Evolutionary conservation across 2,329 filamentous ascomycete genomes (phyloP).

Genomic region (Cadophora sp.): DNA sequence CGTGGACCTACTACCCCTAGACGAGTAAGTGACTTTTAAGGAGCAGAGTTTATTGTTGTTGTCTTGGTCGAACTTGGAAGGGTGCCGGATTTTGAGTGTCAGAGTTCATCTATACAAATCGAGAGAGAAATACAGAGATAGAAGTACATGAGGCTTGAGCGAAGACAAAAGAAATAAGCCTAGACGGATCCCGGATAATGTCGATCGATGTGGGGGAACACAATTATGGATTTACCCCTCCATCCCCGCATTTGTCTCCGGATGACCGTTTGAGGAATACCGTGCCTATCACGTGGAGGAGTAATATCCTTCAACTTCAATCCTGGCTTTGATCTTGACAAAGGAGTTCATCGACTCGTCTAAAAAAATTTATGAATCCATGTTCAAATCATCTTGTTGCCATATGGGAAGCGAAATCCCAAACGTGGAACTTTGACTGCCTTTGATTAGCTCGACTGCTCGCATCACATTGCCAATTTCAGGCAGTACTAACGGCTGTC

Average conservation of each 20-base stretch:
- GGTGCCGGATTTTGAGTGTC: not conserved
- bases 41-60: too few species aligned
- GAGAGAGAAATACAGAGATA: not conserved
- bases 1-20: not conserved
- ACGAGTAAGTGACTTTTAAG: not conserved
- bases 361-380: too few species aligned
- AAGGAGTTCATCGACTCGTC: too few species aligned
- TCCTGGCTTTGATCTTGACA: too few species aligned
- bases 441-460: too few species aligned
- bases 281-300: not conserved
- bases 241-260: slow-evolving; percentile 13
- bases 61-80: not conserved
- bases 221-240: slow-evolving; percentile 15
- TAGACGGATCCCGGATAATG: not conserved
- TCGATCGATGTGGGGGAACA: slow-evolving; percentile 8
- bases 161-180: not conserved
- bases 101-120: not conserved
- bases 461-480: too few species aligned
- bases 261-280: not conserved
- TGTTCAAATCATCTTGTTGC: too few species aligned
- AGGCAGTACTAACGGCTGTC: too few species aligned
- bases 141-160: not conserved
- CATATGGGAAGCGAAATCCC: too few species aligned
- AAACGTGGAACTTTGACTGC: too few species aligned
- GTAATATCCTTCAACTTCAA: too few species aligned